Evolutionary conservation across 768 basidiomycete genomes (phyloP), one percentile per base, ranked within the genome.

Genomic region (Cystobasidiopsis lactophilus): DNA sequence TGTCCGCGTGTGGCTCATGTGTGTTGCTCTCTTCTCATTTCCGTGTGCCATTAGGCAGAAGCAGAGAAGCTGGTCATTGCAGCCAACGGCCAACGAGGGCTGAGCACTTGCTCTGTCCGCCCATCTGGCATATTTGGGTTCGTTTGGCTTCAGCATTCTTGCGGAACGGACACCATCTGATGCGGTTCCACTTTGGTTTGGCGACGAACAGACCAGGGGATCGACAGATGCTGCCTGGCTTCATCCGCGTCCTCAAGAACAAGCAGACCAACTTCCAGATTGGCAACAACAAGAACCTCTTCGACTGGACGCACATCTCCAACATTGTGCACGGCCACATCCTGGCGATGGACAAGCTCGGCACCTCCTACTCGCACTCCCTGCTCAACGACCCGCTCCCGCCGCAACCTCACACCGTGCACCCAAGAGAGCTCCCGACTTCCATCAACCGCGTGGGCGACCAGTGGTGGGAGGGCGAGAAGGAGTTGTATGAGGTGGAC

Each of bases 61-160:
- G 56, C 45, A 7, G 52, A 53, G n/a, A 41, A 37, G 33, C 70
- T 82, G 35, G 79, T 95, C 7, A 70, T 98, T 2, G 77, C 72
- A 27, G 83, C 93, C 14, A 98, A 95, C 60, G 84, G 82, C 3
- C 76, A 79, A 60, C 75, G 74, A 21, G 85, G 82, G 14, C 71
- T 96, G 5, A 67, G 83, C 57, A 96, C 93, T 1, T 85, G 89
- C 43, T 82, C 88, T 14, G 68, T 96, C 40, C 72, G 93, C 37
- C 91, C 91, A 1, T 79, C 89, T 18, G 88, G 91, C 2, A 93
- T 96, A 60, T 96, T 95, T 61, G 93, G 93, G 86, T 84, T 57
- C 49, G 78, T 66, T n/a, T n/a, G n/a, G n/a, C n/a, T n/a, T n/a
- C n/a, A n/a, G n/a, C n/a, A n/a, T n/a, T n/a, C n/a, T n/a, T n/a